Evolutionary conservation across 805 yeast species (phyloP), one percentile per base, ranked within the genome.

Genomic region (Metahyphopichia silvanorum): DNA sequence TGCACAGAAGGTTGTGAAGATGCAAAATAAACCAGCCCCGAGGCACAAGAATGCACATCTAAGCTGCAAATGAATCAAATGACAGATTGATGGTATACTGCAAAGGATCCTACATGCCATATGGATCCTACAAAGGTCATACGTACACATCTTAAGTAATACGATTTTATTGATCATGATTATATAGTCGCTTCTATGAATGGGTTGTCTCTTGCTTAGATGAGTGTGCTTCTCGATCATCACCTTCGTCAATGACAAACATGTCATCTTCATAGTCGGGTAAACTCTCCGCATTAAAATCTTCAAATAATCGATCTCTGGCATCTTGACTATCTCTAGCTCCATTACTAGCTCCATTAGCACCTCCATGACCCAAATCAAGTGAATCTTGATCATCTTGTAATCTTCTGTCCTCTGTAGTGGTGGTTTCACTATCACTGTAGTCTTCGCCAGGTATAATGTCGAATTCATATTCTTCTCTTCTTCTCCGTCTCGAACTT

Each of bases 381-480:
- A 62, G 49, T 18, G 64, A 53, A 38, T 62, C 69, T 13, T 38
- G 42, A 23, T 47, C 48, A 13, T 39, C 39, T 21, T 35, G 39
- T 5, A 31, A 25, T 17, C 7, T 25, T 9, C 18, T 22, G 4
- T 33, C 26, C 21, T 41, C 47, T 4, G 43, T 41, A 26, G 42
- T 61, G 41, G 50, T 55, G 21, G 55, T 66, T 12, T 60, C 69
- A 32, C 63, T 57, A 32, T 67, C 71, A 29, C 58, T 55, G 41
- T 68, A 68, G 32, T 72, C 77, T 41, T 81, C 84, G 6, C 83
- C 82, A 13, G 79, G 82, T 27, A 84, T 84, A 29, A 83, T 77
- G 50, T 84, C 94, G 49, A 84, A 81, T 51, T 84, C 93, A 47
- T 75, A 80, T 34, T 77, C 77, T 24, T 80, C 87, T 47, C 82